These are phyloP conservation scores for Cyberlindnera samutprakarnensis DNA, from an alignment of 805 yeast genomes.

Conservation along the genomic window DNA sequence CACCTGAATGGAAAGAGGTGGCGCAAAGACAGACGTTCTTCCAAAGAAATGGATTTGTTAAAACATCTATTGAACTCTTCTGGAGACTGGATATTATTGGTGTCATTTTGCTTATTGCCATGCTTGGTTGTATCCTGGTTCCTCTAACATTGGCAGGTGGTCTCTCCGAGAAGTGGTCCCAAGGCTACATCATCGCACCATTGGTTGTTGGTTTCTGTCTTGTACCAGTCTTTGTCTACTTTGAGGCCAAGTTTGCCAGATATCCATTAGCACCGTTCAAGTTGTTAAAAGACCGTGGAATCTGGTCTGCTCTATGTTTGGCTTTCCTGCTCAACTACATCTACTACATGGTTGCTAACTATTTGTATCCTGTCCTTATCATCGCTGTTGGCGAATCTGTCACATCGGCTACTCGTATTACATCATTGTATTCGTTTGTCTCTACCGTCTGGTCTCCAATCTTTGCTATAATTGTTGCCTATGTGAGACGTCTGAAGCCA, in stretches of 20 bases:
- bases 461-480: constrained; percentile 45
- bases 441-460: constrained; percentile 50
- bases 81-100: constrained; percentile 67
- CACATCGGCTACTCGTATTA: constrained; percentile 57
- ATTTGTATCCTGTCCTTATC: constrained; percentile 55
- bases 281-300: constrained; percentile 59
- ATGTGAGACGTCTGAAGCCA: constrained; percentile 42
- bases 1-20: constrained; percentile 42
- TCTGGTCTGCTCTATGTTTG: constrained; percentile 61
- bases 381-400: constrained; percentile 55
- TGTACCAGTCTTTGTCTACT: constrained; percentile 49
- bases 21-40: constrained; percentile 31
- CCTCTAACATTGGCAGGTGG: constrained; percentile 80
- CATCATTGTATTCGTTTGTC: constrained; percentile 52
- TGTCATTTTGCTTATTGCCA: constrained; percentile 42
- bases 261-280: constrained; percentile 58
- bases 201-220: constrained; percentile 57
- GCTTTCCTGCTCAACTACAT: constrained; percentile 53
- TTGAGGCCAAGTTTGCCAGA: constrained; percentile 50
- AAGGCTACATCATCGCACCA: constrained; percentile 59
- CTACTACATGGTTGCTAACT: constrained; percentile 65
- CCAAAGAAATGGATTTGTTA: constrained; percentile 29
- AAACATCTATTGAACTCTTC: constrained; percentile 33
- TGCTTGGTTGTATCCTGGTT: constrained; percentile 56
- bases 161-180: constrained; percentile 42